phyloP scores from a whole-genome alignment of 495 filamentous ascomycete genomes.

The Melanomma pulvis-pyrius region DNA sequence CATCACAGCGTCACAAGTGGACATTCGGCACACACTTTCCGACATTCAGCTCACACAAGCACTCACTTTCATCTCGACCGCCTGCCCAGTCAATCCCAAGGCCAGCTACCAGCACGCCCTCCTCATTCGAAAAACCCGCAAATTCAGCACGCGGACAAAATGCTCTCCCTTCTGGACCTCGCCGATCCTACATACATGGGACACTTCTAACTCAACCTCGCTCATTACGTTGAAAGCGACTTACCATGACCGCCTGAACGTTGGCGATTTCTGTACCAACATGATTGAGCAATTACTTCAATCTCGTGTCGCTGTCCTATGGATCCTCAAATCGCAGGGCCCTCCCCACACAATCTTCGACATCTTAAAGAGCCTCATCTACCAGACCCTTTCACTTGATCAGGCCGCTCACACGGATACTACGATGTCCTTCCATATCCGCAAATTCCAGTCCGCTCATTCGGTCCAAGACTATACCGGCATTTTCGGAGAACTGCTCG shows the following conservation, averaged over 20 bases:
- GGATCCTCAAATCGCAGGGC: neutral
- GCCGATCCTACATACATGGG: neutral
- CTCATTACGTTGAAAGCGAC: neutral
- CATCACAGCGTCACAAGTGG: neutral
- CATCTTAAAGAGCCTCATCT: conserved; percentile 11
- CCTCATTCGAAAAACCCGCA: neutral
- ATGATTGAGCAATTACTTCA: conserved; percentile 4
- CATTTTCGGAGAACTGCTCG: neutral
- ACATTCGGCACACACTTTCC: conserved; percentile 1
- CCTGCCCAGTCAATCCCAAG: conserved; percentile 3
- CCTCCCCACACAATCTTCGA: neutral
- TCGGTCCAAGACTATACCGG: neutral
- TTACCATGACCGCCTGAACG: neutral
- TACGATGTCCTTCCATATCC: neutral
- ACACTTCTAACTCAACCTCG: neutral
- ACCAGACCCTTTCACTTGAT: neutral
- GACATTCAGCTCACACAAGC: conserved; percentile 1
- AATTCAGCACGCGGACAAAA: neutral
- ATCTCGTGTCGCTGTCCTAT: neutral
- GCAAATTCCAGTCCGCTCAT: conserved; percentile 8
- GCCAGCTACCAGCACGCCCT: neutral
- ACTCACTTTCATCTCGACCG: neutral
- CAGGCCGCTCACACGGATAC: neutral
- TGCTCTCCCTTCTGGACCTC: neutral
- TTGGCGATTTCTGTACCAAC: conserved; percentile 9